Base-by-base conservation (phyloP, 495 filamentous ascomycete genomes). In the Lophiotrema nucula region DNA sequence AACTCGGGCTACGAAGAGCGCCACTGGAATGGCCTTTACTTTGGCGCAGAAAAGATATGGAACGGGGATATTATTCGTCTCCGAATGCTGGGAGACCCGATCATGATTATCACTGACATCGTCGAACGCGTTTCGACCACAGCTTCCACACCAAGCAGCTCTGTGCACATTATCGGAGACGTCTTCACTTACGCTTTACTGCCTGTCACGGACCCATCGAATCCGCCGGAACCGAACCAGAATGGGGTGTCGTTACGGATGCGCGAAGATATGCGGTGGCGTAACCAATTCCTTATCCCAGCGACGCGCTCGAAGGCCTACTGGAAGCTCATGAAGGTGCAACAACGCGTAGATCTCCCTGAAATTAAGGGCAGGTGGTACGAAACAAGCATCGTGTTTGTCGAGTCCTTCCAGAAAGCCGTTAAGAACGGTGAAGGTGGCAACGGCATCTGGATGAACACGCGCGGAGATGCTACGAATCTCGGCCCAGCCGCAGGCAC, bases 321-420 rank as follows among this genome's bases (percentile, higher is more conserved):
- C 65, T 82, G 78, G 79, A 72, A 74, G 43, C 62, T 81, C 22
- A 52, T 71, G 1, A 59, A 72, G 24, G 45, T 67, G 6, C 57
- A 62, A 27, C 48, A 62, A 21, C 70, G 60, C 21, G 61, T 76
- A 56, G 67, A 65, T 3, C 61, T 84, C 2, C 64, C 69, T n/a
- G 79, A 84, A 27, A 67, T 86, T 61, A 83, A 83, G 61, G 82
- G 83, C 4, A 73, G 83, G 13, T 86, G 83, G 83, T 86, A 86
- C 66, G 83, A 85, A 59, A 77, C 76, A 3, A 74, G 73, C 45
- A 60, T 78, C 2, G 65, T 84, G 2, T 73, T 81, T 8, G 60
- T 57, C 0, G 62, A 58, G 0, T 37, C 69, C 6, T 82, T 75
- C 67, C 53, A 69, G 1, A 48, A 69, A 4, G 66, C 72, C 24